Evolutionary conservation across 805 yeast genomes (phyloP).

Genomic region (Monosporozyma aquatica): DNA sequence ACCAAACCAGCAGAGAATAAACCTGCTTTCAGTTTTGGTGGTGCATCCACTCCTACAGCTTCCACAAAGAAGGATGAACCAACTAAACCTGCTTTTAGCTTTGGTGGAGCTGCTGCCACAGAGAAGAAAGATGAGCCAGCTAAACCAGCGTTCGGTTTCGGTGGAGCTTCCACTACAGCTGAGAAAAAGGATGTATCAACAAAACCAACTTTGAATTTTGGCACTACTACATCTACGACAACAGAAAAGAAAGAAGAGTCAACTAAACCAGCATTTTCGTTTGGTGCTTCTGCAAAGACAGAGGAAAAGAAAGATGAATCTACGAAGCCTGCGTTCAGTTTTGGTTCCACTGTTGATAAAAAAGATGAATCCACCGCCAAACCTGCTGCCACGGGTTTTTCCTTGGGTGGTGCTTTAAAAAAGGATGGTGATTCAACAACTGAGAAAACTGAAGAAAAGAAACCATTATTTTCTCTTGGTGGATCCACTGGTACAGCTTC

Average conservation of each 20-base stretch:
- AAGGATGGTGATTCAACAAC: too few relatives aligned
- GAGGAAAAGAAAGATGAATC: slow-evolving; percentile 2
- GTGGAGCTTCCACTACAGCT: slow-evolving; percentile 1
- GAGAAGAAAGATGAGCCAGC: slow-evolving; percentile 2
- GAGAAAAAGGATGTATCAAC: neutral
- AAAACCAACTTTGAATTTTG: too few relatives aligned
- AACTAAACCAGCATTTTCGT: too few relatives aligned
- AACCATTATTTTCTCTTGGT: slow-evolving; percentile 14
- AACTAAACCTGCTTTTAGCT: slow-evolving; percentile 7
- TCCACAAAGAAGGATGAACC: slow-evolving; percentile 7
- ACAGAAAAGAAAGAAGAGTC: too few relatives aligned
- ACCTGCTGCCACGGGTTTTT: slow-evolving; percentile 2
- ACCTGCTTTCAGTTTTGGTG: too few relatives aligned
- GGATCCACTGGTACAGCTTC: slow-evolving; percentile 5
- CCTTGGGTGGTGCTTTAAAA: neutral
- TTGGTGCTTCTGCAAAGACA: slow-evolving; percentile 6
- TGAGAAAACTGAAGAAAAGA: slow-evolving; percentile 3
- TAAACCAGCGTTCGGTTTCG: neutral
- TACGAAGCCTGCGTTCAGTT: slow-evolving; percentile 11
- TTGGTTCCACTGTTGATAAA: slow-evolving; percentile 5
- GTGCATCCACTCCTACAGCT: slow-evolving; percentile 6
- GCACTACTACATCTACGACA: slow-evolving; percentile 8
- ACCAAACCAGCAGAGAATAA: too few relatives aligned
- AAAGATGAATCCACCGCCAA: slow-evolving; percentile 3
- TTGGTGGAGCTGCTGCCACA: slow-evolving; percentile 8